Evolutionary conservation across 768 basidiomycete species (phyloP).

Genomic region (Gymnopilus dilepis): DNA sequence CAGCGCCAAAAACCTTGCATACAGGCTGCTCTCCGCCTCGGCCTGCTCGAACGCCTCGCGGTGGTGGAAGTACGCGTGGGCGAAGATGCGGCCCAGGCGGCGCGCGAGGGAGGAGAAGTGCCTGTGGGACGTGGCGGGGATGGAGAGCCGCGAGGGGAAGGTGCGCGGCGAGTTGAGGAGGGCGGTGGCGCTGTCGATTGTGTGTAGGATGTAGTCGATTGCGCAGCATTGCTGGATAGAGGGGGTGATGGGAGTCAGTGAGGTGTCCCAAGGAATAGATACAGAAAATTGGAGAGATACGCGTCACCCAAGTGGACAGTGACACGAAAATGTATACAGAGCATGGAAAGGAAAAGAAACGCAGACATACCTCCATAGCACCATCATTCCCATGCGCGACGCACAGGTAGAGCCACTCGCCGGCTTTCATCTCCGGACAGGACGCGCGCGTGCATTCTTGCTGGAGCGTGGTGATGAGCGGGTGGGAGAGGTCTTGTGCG

Average conservation of each 20-base stretch:
- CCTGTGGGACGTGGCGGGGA: slow-evolving; percentile 80
- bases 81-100: slow-evolving; percentile 92
- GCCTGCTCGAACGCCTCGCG: slow-evolving; percentile 90
- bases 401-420: slow-evolving; percentile 96
- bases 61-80: slow-evolving; percentile 96
- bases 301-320: too few species aligned
- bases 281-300: background rate
- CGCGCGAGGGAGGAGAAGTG: slow-evolving; percentile 91
- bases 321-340: too few species aligned
- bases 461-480: slow-evolving; percentile 83
- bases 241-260: too few species aligned
- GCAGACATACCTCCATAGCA: slow-evolving; percentile 75
- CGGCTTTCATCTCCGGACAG: slow-evolving; percentile 99
- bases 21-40: slow-evolving; percentile 89
- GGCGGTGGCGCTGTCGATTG: slow-evolving; percentile 91
- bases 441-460: slow-evolving; percentile 84
- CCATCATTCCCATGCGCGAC: slow-evolving; percentile 92
- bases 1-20: slow-evolving; percentile 87
- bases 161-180: slow-evolving; percentile 88
- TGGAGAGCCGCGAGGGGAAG: slow-evolving; percentile 92
- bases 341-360: background rate
- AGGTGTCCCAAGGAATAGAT: background rate
- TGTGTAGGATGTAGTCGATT: slow-evolving; percentile 94
- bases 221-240: slow-evolving; percentile 85
- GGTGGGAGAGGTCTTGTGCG: slow-evolving; percentile 86